A percentile compares a stretch with the other conserved stretches of the same genome.
phyloP scores from a whole-genome alignment of 2,329 filamentous ascomycete species.

The Aspergillus glaucus region DNA sequence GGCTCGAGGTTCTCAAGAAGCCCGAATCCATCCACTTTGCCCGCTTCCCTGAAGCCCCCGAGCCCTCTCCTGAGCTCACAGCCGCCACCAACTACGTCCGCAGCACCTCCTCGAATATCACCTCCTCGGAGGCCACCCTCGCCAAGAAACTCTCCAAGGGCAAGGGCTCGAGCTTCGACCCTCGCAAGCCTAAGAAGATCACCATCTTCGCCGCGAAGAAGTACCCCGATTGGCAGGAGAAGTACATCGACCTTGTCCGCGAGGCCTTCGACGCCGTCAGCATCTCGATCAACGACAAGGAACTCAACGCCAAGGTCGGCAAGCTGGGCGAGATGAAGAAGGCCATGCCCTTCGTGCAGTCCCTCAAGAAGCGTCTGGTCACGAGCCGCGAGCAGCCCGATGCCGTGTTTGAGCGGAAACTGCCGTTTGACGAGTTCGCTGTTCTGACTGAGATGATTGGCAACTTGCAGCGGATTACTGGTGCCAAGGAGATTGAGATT shows the following conservation, averaged over 20 bases:
- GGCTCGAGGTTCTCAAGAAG: slow-evolving; percentile 82
- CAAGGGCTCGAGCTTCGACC: slow-evolving; percentile 78
- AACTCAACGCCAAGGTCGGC: slow-evolving; percentile 67
- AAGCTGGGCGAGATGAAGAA: slow-evolving; percentile 85
- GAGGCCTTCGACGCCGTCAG: slow-evolving; percentile 60
- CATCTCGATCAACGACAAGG: slow-evolving; percentile 69
- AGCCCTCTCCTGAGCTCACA: slow-evolving; percentile 60
- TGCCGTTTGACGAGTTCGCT: slow-evolving; percentile 77
- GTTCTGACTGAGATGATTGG: slow-evolving; percentile 72
- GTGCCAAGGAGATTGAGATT: slow-evolving; percentile 65
- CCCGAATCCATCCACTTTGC: slow-evolving; percentile 70
- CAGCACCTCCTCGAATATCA: slow-evolving; percentile 68
- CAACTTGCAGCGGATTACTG: slow-evolving; percentile 69
- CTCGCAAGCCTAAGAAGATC: slow-evolving; percentile 85
- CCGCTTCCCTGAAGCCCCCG: slow-evolving; percentile 63
- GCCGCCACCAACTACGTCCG: slow-evolving; percentile 80
- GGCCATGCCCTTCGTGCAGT: slow-evolving; percentile 94
- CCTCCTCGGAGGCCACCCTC: slow-evolving; percentile 67
- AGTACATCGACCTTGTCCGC: slow-evolving; percentile 75
- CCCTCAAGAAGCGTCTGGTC: slow-evolving; percentile 74
- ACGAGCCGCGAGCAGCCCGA: slow-evolving; percentile 57
- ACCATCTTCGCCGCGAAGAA: slow-evolving; percentile 74
- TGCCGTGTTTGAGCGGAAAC: slow-evolving; percentile 71
- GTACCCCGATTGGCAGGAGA: slow-evolving; percentile 87
- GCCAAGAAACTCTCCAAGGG: slow-evolving; percentile 89